These are phyloP conservation scores for Aspergillus haitiensis DNA, from an alignment of 495 filamentous ascomycete species.

Conservation along the genomic window DNA sequence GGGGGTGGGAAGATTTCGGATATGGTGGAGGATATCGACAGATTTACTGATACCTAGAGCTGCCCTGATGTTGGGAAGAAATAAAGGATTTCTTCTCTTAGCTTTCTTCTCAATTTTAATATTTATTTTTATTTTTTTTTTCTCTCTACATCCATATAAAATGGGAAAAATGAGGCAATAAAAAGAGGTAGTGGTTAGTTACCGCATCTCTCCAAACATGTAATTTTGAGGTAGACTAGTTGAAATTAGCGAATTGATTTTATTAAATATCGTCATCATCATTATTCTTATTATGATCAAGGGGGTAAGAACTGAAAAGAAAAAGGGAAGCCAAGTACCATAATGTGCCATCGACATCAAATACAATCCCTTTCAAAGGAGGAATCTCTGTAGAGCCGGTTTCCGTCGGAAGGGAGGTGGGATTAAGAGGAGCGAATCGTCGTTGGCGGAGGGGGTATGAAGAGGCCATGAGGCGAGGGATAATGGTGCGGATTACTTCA, in stretches of 20 bases:
- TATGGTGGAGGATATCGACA: conserved; percentile 84
- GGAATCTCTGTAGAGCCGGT: conserved; percentile 33
- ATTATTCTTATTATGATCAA: neutral
- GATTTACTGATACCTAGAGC: conserved; percentile 65
- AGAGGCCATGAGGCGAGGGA: conserved; percentile 35
- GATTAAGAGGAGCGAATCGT: conserved; percentile 57
- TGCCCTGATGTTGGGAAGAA: conserved; percentile 32
- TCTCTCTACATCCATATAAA: conserved; percentile 18
- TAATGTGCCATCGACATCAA: conserved; percentile 93
- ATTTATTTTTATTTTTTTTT: neutral
- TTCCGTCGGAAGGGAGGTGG: conserved; percentile 28
- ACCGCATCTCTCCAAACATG: conserved; percentile 90
- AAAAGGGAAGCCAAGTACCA: conserved; percentile 60
- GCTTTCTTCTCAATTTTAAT: neutral
- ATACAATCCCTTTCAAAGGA: conserved; percentile 76
- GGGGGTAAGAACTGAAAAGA: neutral
- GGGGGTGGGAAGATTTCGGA: conserved; percentile 65
- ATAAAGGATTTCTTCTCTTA: conserved; percentile 2
- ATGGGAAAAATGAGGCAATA: neutral
- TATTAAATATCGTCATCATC: too few species aligned
- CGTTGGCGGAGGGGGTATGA: conserved; percentile 38
- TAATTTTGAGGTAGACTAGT: conserved; percentile 82
- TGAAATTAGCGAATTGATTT: conserved; percentile 7
- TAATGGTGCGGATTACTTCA: neutral
- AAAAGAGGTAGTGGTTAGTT: conserved; percentile 22